Percentiles rank a stretch among this genome's conserved stretches.
Evolutionary conservation across 257 asterid genomes (phyloP).

Genomic region (Capsicum pubescens): DNA sequence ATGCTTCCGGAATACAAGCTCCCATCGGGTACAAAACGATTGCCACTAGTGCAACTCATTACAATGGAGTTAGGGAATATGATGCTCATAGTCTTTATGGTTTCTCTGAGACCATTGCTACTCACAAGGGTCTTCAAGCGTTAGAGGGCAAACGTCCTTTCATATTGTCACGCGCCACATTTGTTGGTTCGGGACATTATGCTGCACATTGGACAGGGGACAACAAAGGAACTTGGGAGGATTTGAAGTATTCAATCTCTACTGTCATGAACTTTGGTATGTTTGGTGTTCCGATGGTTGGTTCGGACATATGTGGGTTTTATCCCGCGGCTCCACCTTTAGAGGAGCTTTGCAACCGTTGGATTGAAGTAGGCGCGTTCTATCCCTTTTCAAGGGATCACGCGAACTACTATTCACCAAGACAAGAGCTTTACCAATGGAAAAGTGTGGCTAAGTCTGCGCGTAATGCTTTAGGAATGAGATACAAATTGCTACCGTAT

Average conservation of each 20-base stretch:
- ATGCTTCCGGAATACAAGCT: conserved; percentile 77
- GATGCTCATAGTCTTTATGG: conserved; percentile 95
- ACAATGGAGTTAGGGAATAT: conserved; percentile 83
- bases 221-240: conserved; percentile 91
- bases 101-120: conserved; percentile 78
- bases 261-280: conserved; percentile 85
- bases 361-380: conserved; percentile 96
- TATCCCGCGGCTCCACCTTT: conserved; percentile 67
- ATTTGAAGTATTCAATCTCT: conserved; percentile 74
- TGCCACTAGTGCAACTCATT: conserved; percentile 81
- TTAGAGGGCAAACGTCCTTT: conserved; percentile 87
- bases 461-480: conserved; percentile 87
- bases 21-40: conserved; percentile 87
- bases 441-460: conserved; percentile 85
- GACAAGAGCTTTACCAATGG: conserved; percentile 99
- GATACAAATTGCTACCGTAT: conserved; percentile 82
- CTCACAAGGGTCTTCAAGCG: conserved; percentile 77
- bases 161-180: conserved; percentile 78
- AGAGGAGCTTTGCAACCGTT: conserved; percentile 95
- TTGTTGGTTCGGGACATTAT: conserved; percentile 83
- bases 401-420: conserved; percentile 82
- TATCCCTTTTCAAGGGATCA: conserved; percentile 97
- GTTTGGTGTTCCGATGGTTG: conserved; percentile 97
- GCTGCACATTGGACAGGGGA: conserved; percentile 99
- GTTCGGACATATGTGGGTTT: conserved; percentile 96